Evolutionary conservation across 106 monocot genomes (phyloP).

Genomic region (Ottelia alismoides): DNA sequence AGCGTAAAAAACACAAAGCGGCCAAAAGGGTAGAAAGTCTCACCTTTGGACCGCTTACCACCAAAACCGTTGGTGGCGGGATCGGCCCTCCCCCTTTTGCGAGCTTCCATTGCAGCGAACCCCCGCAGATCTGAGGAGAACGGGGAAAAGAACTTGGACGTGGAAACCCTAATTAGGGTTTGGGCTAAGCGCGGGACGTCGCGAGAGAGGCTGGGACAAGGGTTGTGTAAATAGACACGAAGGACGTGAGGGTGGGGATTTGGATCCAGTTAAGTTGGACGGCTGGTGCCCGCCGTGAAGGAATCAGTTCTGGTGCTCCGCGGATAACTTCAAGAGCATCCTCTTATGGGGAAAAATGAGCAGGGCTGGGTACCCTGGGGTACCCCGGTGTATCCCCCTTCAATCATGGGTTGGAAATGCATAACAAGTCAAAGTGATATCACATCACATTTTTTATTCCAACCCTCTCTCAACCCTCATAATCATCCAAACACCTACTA

Average conservation of each 20-base stretch:
- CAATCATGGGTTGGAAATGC: too few species aligned
- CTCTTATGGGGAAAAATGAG: too few species aligned
- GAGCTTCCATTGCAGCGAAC: conserved; percentile 2
- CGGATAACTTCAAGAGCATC: too few species aligned
- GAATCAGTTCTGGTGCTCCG: too few species aligned
- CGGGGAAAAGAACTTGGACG: background rate
- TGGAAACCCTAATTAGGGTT: conserved; percentile 23
- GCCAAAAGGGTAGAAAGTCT: background rate
- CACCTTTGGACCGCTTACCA: conserved; percentile 36
- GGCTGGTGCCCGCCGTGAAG: conserved; percentile 8
- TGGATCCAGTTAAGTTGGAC: conserved; percentile 8
- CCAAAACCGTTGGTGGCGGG: conserved; percentile 17
- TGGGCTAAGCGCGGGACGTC: background rate
- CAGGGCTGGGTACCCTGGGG: too few species aligned
- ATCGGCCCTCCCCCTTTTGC: conserved; percentile 22
- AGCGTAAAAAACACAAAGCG: too few species aligned
- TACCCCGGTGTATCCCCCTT: too few species aligned
- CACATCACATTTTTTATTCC: too few species aligned
- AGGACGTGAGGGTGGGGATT: background rate
- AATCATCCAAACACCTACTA: too few species aligned
- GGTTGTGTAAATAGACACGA: background rate
- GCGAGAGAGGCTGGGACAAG: background rate
- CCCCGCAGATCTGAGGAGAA: conserved; percentile 1
- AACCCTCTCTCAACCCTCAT: too few species aligned
- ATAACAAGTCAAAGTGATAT: too few species aligned